Conservation (phyloP, 2,329 filamentous ascomycete genomes). For the Ustulina deusta region DNA sequence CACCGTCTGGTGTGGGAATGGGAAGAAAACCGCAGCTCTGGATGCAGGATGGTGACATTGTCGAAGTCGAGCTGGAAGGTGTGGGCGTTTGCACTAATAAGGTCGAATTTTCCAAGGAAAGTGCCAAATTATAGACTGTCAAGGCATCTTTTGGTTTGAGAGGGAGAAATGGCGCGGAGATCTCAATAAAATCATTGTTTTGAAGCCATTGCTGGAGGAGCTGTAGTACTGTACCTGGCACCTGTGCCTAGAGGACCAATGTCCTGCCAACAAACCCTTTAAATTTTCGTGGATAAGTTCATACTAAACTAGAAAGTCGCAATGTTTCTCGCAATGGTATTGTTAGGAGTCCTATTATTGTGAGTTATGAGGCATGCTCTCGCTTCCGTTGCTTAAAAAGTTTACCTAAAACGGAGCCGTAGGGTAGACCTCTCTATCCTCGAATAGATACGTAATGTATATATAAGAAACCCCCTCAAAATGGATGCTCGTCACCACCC, state of each 20-base stretch:
- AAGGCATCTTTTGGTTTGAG: neutral
- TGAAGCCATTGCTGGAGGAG: neutral
- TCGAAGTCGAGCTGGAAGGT: conserved; percentile 75
- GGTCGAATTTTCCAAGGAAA: conserved; percentile 57
- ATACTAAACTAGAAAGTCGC: neutral
- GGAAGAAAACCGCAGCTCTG: conserved; percentile 74
- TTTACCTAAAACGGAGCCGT: too few species aligned
- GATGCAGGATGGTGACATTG: conserved; percentile 76
- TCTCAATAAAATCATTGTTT: neutral
- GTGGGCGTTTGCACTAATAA: conserved; percentile 71
- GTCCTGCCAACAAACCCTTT: neutral
- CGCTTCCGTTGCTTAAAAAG: too few species aligned
- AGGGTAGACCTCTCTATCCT: too few species aligned
- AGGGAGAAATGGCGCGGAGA: neutral
- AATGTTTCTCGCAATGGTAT: neutral
- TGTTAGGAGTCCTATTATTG: neutral
- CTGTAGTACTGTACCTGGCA: neutral
- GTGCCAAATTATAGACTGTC: conserved; percentile 35
- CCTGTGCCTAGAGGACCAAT: neutral
- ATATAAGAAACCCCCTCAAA: too few species aligned
- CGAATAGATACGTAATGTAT: too few species aligned
- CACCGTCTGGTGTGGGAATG: conserved; percentile 78
- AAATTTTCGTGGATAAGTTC: neutral
- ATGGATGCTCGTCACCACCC: too few species aligned
- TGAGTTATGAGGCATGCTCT: neutral